Base-by-base conservation (phyloP, 225 moss, liverwort and hornwort species). In the Marchantia polymorpha region DNA sequence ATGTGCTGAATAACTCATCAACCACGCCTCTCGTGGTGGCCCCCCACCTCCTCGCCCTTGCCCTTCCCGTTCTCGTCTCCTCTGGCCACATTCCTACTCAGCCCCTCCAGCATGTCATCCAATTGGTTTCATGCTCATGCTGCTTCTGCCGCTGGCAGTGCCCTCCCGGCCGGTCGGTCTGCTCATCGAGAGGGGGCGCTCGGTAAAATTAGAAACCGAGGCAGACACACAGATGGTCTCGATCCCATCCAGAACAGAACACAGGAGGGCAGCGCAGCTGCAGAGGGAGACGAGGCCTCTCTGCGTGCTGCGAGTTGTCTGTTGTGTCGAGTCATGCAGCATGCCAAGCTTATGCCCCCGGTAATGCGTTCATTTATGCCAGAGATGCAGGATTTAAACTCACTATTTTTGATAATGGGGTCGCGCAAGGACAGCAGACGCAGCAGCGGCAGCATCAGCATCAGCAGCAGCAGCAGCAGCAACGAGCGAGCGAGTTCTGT, bases 281-380 rank as follows among this genome's bases (percentile, higher is more conserved):
- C 2, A 5, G 39, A 5, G 39, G 3, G 5, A 6, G 9, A 5
- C 3, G 5, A 5, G 5, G 39, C 3, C 39, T 2, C 39, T n/a
- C 61, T 59, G 59, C 22, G 59, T 59, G 59, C 59, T 61, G 61
- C 30, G 31, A 31, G 31, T 30, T 67, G 67, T 67, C 67, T 67
- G 65, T 65, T 10, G 22, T 27, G 25, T 65, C 26, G 8, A 29
- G 65, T 65, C 65, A 65, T 65, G 65, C 26, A 65, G 65, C 65
- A 27, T 65, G 65, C 65, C 26, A 27, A 65, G 1, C 25, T 65
- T 65, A 27, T 65, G 67, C 25, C 56, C 13, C 30, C 30, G 12
- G 30, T 67, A 29, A 31, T 67, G 67, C 67, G 15, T 31, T 67
- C 67, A 67, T 67, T 64, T 67, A 67, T 67, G 67, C 65, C 65